A percentile compares a stretch with the other conserved stretches of the same genome.
Conservation (phyloP, 768 basidiomycete genomes). For the Harrya chromipes region DNA sequence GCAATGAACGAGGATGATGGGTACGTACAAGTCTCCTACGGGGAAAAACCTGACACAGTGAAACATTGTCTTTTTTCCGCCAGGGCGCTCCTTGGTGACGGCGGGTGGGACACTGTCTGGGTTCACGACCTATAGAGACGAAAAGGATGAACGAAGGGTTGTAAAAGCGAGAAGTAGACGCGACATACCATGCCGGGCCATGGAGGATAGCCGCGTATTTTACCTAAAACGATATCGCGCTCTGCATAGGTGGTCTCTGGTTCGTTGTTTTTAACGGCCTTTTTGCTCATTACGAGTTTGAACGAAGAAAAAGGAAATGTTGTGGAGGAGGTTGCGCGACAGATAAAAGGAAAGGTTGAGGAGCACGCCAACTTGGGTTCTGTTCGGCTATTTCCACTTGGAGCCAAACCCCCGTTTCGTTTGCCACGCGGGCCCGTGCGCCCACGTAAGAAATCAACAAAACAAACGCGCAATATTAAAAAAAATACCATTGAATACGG, state of each 20-base stretch:
- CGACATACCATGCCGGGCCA: constrained; percentile 92
- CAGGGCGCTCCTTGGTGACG: constrained; percentile 71
- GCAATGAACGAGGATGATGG: constrained; percentile 11
- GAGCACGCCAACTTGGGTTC: constrained; percentile 39
- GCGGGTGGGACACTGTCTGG: constrained; percentile 56
- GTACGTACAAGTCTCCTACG: constrained; percentile 84
- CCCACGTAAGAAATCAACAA: constrained; percentile 38
- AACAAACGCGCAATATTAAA: constrained; percentile 28
- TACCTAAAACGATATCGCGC: constrained; percentile 87
- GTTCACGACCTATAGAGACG: constrained; percentile 66
- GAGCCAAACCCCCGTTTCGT: constrained; percentile 36
- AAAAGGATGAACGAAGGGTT: constrained; percentile 10
- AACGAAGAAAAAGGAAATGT: constrained; percentile 15
- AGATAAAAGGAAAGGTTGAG: constrained; percentile 40
- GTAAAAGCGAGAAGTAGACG: constrained; percentile 18
- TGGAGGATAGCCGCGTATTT: constrained; percentile 89
- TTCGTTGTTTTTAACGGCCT: constrained; percentile 41
- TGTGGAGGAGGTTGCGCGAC: constrained; percentile 29
- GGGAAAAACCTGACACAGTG: constrained; percentile 91
- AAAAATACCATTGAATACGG: constrained; percentile 31
- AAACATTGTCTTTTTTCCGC: constrained; percentile 64
- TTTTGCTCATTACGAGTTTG: constrained; percentile 46
- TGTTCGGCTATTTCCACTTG: constrained; percentile 39
- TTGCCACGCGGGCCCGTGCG: constrained; percentile 40
- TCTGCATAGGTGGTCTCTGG: constrained; percentile 52